phyloP scores from a whole-genome alignment of 78 protist species.

The Corallochytrium limacisporum region DNA sequence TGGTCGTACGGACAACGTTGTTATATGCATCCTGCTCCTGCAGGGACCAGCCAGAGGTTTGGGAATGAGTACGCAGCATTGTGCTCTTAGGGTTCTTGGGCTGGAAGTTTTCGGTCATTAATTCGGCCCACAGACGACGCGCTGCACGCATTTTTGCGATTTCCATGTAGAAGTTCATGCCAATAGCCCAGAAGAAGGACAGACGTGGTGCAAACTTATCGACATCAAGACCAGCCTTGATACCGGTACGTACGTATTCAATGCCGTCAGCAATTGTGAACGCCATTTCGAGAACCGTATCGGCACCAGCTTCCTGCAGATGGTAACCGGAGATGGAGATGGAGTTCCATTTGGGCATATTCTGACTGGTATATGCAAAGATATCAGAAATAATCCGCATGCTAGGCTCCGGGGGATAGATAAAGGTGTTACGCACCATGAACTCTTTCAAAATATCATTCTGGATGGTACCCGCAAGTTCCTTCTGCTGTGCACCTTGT shows the following conservation, averaged over 20 bases:
- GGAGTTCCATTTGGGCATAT: conserved; percentile 91
- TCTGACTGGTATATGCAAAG: conserved; percentile 66
- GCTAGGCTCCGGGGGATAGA: conserved; percentile 91
- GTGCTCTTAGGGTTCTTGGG: conserved; percentile 74
- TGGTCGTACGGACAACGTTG: conserved; percentile 91
- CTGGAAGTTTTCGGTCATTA: conserved; percentile 56
- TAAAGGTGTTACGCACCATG: conserved; percentile 91
- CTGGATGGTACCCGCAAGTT: conserved; percentile 91
- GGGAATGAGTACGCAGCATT: conserved; percentile 93
- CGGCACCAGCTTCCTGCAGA: conserved; percentile 97
- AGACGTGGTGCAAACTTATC: conserved; percentile 91
- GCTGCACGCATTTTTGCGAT: conserved; percentile 95
- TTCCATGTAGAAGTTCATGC: conserved; percentile 93
- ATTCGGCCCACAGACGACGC: conserved; percentile 82
- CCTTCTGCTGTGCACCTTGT: conserved; percentile 62
- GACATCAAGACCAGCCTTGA: conserved; percentile 38
- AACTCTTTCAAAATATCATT: conserved; percentile 92
- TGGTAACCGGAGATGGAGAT: conserved; percentile 94
- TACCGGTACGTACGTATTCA: conserved; percentile 11
- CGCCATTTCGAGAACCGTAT: conserved; percentile 77
- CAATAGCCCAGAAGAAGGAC: conserved; percentile 93
- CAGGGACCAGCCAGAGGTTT: conserved; percentile 89
- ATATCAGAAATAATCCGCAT: conserved; percentile 86
- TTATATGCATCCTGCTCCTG: conserved; percentile 90
- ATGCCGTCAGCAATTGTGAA: conserved; percentile 90